These are phyloP conservation scores for Coemansia sp. DNA, from an alignment of 192 early-diverging fungal species.

Conservation along the genomic window DNA sequence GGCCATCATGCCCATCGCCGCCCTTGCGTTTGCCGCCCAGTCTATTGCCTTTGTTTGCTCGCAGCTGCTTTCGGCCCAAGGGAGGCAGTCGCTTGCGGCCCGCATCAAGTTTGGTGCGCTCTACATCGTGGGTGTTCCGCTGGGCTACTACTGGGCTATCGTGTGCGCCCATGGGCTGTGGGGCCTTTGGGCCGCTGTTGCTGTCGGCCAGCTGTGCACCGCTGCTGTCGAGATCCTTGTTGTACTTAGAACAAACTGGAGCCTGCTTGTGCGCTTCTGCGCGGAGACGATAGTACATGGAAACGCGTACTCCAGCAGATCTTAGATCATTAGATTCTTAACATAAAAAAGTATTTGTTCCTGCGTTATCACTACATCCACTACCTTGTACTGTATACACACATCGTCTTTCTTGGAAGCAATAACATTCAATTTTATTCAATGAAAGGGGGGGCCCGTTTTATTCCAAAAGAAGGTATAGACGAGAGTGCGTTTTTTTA, in stretches of 20 bases:
- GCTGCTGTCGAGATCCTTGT: constrained; percentile 21
- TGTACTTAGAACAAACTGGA: constrained; percentile 41
- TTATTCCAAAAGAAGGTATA: neutral
- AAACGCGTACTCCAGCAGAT: neutral
- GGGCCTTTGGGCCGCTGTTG: constrained; percentile 67
- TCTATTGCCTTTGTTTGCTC: constrained; percentile 60
- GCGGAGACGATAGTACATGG: constrained; percentile 14
- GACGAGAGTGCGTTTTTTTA: neutral
- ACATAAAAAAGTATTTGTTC: no score
- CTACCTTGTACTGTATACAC: neutral
- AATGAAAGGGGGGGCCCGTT: no score
- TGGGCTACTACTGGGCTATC: constrained; percentile 58
- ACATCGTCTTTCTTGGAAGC: no score
- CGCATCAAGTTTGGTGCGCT: constrained; percentile 53
- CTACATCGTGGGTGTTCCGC: constrained; percentile 56
- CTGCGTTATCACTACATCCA: neutral
- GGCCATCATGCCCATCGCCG: constrained; percentile 25
- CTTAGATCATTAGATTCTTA: neutral
- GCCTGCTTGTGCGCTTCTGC: constrained; percentile 22
- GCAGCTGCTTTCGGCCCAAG: constrained; percentile 58
- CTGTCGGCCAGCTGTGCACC: constrained; percentile 36
- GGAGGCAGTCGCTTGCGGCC: constrained; percentile 55
- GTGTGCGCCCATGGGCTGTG: constrained; percentile 55
- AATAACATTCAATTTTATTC: no score
- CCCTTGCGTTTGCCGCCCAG: constrained; percentile 33